These are phyloP conservation scores for Coemansia sp. DNA, from an alignment of 371 early-diverging fungal species.

Conservation along the genomic window DNA sequence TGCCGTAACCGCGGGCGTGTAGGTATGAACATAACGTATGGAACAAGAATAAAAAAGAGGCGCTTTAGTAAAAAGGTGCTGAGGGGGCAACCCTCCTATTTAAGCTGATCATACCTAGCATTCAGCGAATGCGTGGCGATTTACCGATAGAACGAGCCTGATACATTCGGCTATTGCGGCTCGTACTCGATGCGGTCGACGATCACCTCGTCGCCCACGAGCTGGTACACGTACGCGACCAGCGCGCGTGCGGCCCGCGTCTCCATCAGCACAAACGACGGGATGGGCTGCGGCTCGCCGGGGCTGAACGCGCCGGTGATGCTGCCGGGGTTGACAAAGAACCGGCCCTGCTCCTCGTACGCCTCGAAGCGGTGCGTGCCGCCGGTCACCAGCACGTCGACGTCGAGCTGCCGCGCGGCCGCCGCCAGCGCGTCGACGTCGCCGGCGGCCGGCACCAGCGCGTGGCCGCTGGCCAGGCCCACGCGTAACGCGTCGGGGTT, in stretches of 20 bases:
- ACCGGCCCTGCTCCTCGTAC: slow-evolving; percentile 82
- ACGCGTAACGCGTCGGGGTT: slow-evolving; percentile 68
- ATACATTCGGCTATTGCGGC: too few relatives aligned
- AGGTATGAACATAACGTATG: too few relatives aligned
- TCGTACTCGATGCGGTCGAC: slow-evolving; percentile 87
- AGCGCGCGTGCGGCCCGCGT: slow-evolving; percentile 72
- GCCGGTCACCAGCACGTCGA: slow-evolving; percentile 85
- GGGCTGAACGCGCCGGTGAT: slow-evolving; percentile 82
- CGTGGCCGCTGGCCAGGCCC: slow-evolving; percentile 89
- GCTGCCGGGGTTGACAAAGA: slow-evolving; percentile 92
- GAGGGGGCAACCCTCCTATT: too few relatives aligned
- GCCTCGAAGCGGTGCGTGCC: slow-evolving; percentile 89
- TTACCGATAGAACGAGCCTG: too few relatives aligned
- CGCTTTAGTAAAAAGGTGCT: too few relatives aligned
- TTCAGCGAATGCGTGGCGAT: too few relatives aligned
- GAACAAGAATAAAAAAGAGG: too few relatives aligned
- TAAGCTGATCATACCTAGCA: too few relatives aligned
- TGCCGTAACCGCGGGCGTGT: too few relatives aligned
- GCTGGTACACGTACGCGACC: slow-evolving; percentile 87
- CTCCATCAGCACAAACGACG: slow-evolving; percentile 95
- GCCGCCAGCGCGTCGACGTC: slow-evolving; percentile 77
- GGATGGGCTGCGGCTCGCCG: slow-evolving; percentile 57
- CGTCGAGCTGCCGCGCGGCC: slow-evolving; percentile 84
- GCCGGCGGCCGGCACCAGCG: slow-evolving; percentile 80
- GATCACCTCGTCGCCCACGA: slow-evolving; percentile 85